These are phyloP conservation scores for Leucoagaricus sp. DNA, from an alignment of 1,284 basidiomycete genomes.

Conservation along the genomic window DNA sequence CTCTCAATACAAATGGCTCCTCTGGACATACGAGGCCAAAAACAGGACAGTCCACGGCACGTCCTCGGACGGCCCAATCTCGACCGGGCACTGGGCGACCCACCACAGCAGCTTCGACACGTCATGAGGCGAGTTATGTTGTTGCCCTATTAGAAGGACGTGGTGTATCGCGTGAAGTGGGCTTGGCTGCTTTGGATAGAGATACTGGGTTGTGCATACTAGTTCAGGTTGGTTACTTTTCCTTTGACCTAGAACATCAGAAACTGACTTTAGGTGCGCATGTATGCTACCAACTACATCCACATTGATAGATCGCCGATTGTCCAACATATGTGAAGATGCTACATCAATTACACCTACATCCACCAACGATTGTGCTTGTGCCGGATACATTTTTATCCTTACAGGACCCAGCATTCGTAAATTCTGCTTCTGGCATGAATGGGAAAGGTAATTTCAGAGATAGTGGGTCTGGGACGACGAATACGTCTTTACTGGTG, in stretches of 20 bases:
- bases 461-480: constrained; percentile 42
- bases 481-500: constrained; percentile 62
- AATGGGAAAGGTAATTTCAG: neutral
- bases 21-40: neutral
- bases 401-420: constrained; percentile 44
- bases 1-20: neutral
- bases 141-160: constrained; percentile 74
- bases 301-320: constrained; percentile 64
- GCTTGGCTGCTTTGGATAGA: constrained; percentile 81
- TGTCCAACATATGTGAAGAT: constrained; percentile 87
- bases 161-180: constrained; percentile 79
- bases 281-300: constrained; percentile 16
- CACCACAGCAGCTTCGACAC: constrained; percentile 59
- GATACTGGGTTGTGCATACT: constrained; percentile 77
- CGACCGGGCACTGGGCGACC: constrained; percentile 57
- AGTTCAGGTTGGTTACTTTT: constrained; percentile 55
- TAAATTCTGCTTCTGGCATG: constrained; percentile 34
- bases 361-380: constrained; percentile 71
- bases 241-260: neutral
- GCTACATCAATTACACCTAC: constrained; percentile 81
- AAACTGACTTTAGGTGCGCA: neutral
- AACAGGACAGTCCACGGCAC: constrained; percentile 20
- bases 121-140: constrained; percentile 59
- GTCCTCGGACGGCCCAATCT: constrained; percentile 45
- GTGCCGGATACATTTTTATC: constrained; percentile 80